These are phyloP conservation scores for Endoconidiophora laricicola DNA, from an alignment of 2,329 filamentous ascomycete species.

Conservation along the genomic window DNA sequence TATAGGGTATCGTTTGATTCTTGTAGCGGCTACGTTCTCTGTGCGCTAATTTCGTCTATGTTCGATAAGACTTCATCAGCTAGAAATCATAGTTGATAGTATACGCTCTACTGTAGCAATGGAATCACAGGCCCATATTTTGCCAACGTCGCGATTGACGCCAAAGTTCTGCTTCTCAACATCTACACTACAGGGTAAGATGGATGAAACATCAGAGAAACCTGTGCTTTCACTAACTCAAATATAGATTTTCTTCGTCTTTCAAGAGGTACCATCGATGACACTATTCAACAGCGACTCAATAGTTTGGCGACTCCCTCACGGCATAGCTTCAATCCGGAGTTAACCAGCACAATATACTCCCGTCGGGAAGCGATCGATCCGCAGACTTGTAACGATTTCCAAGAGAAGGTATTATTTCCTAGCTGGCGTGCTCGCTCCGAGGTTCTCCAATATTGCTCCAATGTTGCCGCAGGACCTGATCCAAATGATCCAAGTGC, in stretches of 20 bases:
- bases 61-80: too few relatives aligned
- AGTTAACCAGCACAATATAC: slow-evolving; percentile 48
- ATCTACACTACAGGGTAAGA: slow-evolving; percentile 47
- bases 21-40: too few relatives aligned
- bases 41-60: too few relatives aligned
- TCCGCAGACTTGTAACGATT: slow-evolving; percentile 44
- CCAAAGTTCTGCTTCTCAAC: slow-evolving; percentile 68
- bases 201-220: not conserved
- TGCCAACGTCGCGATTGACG: slow-evolving; percentile 28
- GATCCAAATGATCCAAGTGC: slow-evolving; percentile 76
- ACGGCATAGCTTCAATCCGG: slow-evolving; percentile 56
- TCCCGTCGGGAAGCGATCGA: slow-evolving; percentile 34
- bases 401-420: slow-evolving; percentile 67
- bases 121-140: slow-evolving; percentile 1
- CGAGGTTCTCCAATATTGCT: slow-evolving; percentile 78
- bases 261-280: slow-evolving; percentile 73
- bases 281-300: slow-evolving; percentile 82
- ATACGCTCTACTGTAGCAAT: not conserved
- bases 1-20: too few relatives aligned
- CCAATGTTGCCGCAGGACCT: slow-evolving; percentile 68
- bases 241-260: slow-evolving; percentile 69
- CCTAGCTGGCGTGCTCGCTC: slow-evolving; percentile 74
- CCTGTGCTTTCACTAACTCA: not conserved
- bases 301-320: slow-evolving; percentile 75
- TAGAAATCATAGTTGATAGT: too few relatives aligned